A percentile compares a stretch with the other conserved stretches of the same genome.
Conservation (phyloP, 768 basidiomycete genomes). For the Hericium coralloides region DNA sequence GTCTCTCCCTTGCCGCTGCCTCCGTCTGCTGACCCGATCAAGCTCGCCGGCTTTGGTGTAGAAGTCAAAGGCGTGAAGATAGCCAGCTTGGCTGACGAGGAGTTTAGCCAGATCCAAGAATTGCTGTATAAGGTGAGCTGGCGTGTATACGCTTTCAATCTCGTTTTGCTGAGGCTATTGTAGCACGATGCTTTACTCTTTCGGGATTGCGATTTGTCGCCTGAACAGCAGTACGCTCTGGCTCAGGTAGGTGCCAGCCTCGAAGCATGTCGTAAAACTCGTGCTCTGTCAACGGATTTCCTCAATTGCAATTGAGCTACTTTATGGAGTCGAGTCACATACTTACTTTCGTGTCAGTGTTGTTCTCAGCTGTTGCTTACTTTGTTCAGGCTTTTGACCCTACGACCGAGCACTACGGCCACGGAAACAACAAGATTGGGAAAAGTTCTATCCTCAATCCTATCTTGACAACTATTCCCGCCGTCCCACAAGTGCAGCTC, state of each 20-base stretch:
- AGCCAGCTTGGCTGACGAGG: conserved; percentile 43
- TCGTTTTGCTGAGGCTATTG: background rate
- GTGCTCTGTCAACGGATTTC: too few species aligned
- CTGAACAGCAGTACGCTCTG: conserved; percentile 77
- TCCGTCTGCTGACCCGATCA: conserved; percentile 54
- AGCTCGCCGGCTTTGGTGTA: conserved; percentile 65
- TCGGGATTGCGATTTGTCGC: conserved; percentile 55
- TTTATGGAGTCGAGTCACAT: background rate
- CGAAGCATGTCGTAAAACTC: too few species aligned
- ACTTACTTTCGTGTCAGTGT: background rate
- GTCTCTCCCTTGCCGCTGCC: conserved; percentile 61
- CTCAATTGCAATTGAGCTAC: too few species aligned
- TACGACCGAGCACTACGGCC: conserved; percentile 57
- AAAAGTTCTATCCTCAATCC: conserved; percentile 79
- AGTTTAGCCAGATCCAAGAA: conserved; percentile 59
- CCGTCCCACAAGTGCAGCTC: conserved; percentile 80
- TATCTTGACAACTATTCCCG: conserved; percentile 80
- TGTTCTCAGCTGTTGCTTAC: background rate
- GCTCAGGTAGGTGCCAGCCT: conserved; percentile 51
- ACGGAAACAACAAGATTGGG: conserved; percentile 83
- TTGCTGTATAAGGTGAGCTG: conserved; percentile 66
- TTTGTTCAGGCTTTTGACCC: conserved; percentile 65
- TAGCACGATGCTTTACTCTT: conserved; percentile 76
- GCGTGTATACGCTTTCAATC: background rate
- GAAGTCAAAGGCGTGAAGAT: conserved; percentile 70